Conservation (phyloP, 805 yeast species). For the Candida easanensis region DNA sequence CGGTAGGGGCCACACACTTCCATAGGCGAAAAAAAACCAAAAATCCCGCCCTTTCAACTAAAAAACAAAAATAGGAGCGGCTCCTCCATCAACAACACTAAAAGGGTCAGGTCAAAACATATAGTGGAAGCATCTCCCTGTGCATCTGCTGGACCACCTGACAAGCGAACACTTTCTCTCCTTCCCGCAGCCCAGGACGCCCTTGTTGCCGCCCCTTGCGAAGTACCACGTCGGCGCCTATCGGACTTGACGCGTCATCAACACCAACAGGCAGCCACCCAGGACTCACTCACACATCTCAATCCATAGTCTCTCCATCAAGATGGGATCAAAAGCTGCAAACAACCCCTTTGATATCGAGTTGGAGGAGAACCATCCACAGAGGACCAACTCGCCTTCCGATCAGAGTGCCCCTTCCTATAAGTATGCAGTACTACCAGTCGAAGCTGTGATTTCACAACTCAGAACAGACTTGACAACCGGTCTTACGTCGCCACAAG, state of each 20-base stretch:
- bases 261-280: not conserved
- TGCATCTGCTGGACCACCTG: too few relatives aligned
- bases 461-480: constrained; percentile 55
- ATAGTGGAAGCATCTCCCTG: too few relatives aligned
- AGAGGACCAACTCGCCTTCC: constrained; percentile 24
- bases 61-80: too few relatives aligned
- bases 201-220: too few relatives aligned
- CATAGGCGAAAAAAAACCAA: too few relatives aligned
- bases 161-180: too few relatives aligned
- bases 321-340: constrained; percentile 4
- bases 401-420: constrained; percentile 56
- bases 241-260: not conserved
- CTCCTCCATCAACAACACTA: too few relatives aligned
- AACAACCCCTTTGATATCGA: constrained; percentile 34
- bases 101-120: too few relatives aligned
- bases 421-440: constrained; percentile 56
- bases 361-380: constrained; percentile 7
- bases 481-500: constrained; percentile 72
- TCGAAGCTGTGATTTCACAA: constrained; percentile 61
- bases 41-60: too few relatives aligned
- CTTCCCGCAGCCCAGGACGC: too few relatives aligned
- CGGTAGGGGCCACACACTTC: too few relatives aligned
- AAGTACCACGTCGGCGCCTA: not conserved
- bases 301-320: not conserved
- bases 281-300: not conserved